Base-by-base conservation (phyloP, 2,329 filamentous ascomycete species). In the Xylariaceae sp. region DNA sequence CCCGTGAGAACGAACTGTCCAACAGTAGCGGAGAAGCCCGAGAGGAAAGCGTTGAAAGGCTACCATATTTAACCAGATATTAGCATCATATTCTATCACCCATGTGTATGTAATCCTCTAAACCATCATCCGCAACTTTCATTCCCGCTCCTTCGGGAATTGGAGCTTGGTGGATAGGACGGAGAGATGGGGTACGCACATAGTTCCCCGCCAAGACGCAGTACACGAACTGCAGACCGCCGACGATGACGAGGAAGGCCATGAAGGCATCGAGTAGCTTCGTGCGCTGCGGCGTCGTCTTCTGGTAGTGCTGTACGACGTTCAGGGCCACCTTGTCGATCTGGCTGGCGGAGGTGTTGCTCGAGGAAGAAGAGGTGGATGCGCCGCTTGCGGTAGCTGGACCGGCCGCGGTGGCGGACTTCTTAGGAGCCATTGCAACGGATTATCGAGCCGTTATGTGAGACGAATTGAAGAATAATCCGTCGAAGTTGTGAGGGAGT, bases 41-140 rank as follows among this genome's bases (percentile, higher is more conserved):
- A 91, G 26, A 99, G 85, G 79, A 99, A 99, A 61, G 95, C 94
- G 73, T 99, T 99, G 81, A 99, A 99, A 8, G 94, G 94, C 93
- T 97, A 68, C 55, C 26, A 32, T 27, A 32, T 27, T 45, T 26
- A 24, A 50, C 30, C 24, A 53, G 6, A 24, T n/a, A 41, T 55
- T 30, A 59, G 53, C 26, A 33, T 9, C 16, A 50, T 7, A 6
- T 21, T 20, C 15, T 4, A n/a, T 9, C 16, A 13, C 11, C n/a
- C 15, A 16, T 21, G 39, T 26, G 27, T 5, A 24, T 30, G 21
- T 10, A 21, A 35, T 13, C 20, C 18, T 2, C 2, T 5, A 30
- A 6, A n/a, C n/a, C 21, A 15, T n/a, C 1, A 8, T 10, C 13
- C 11, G 15, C 13, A 29, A 10, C 20, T 21, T 16, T 21, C 35